Base-by-base conservation (phyloP, 1,284 basidiomycete species). In the Ganoderma meredithae region DNA sequence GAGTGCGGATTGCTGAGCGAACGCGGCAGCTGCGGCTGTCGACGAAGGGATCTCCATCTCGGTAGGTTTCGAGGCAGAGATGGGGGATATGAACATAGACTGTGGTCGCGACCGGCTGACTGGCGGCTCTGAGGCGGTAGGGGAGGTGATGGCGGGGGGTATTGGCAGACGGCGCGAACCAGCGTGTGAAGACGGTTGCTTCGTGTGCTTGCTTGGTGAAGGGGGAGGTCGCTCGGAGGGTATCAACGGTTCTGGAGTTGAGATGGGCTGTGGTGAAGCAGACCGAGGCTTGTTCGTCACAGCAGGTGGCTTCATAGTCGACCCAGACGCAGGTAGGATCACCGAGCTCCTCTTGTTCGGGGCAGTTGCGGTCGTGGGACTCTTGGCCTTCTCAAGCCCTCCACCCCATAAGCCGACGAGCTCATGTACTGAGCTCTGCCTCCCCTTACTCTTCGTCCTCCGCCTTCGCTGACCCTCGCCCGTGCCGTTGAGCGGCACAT, bases 371-470 rank as follows among this genome's bases (percentile, higher is more conserved):
- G 60, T 68, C 71, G 61, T 70, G 73, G 61, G 68, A 67, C 70
- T 76, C 69, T 70, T 73, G 44, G 72, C 69, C 55, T 71, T 73
- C 49, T 80, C 74, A 61, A 82, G 69, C 13, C 84, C 83, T 17
- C 90, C 91, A 59, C 90, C 90, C 83, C 89, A 93, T 36, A 94
- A 78, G 76, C 91, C 90, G 43, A 94, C 90, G 64, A 94, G 77
- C 74, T 94, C 90, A 75, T 94, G 91, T 31, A 94, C 92, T 9
- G 93, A 94, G 72, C 87, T 89, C 80, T 94, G 91, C 69, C 91
- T 81, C 40, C 85, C 82, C 73, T 88, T 89, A 49, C 77, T 75
- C 63, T 64, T 71, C 22, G 73, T 60, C 44, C 72, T 71, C 60
- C 72, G 72, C 33, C 73, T 66, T 61, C 71, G 69, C 22, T 69